phyloP scores from a whole-genome alignment of 129 eudicot genomes.

The sunflower (Helianthus annuus) region DNA sequence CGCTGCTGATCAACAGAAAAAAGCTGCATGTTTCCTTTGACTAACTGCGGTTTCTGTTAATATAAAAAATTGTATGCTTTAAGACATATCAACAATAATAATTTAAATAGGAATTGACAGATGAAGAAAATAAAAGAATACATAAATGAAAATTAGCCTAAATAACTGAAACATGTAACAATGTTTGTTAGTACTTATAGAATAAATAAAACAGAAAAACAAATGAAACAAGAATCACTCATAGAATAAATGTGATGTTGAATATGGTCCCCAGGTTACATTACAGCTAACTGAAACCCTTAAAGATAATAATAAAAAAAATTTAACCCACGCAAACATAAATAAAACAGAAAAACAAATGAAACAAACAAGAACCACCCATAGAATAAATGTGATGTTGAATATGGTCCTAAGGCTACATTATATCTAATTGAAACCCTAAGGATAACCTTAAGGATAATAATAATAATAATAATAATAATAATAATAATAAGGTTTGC shows the following conservation, averaged over 20 bases:
- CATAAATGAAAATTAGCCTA: background rate
- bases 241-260: background rate
- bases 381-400: background rate
- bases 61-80: background rate
- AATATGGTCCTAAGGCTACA: too few relatives aligned
- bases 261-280: too few relatives aligned
- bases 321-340: background rate
- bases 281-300: too few relatives aligned
- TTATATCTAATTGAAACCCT: too few relatives aligned
- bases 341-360: background rate
- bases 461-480: background rate
- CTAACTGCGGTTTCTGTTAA: slow-evolving; percentile 82
- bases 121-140: background rate
- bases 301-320: background rate
- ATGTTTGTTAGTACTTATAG: background rate
- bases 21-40: slow-evolving; percentile 96
- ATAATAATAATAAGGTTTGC: background rate
- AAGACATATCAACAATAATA: background rate
- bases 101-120: background rate
- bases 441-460: background rate
- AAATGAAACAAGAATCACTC: slow-evolving; percentile 10
- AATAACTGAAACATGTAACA: slow-evolving; percentile 4
- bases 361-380: slow-evolving; percentile 8
- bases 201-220: background rate
- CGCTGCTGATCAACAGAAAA: slow-evolving; percentile 98